Evolutionary conservation across 805 yeast species (phyloP).

Genomic region (Kazachstania kunashirensis): DNA sequence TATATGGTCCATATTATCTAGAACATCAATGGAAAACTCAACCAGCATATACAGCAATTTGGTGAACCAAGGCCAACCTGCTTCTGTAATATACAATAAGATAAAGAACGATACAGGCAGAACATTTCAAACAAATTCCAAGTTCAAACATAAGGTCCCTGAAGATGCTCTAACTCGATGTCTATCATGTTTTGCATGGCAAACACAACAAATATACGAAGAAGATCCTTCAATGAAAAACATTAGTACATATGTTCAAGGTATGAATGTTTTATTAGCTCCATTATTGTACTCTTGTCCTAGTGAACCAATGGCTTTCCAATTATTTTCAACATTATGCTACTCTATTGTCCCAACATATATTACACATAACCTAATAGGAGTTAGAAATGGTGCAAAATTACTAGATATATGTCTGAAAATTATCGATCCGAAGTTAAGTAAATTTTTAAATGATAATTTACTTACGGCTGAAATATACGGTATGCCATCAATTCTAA

Average conservation of each 20-base stretch:
- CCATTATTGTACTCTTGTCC: slow-evolving; percentile 69
- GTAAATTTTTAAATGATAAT: slow-evolving; percentile 35
- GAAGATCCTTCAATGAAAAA: slow-evolving; percentile 2
- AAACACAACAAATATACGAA: slow-evolving; percentile 18
- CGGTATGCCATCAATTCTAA: slow-evolving; percentile 75
- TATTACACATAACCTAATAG: slow-evolving; percentile 64
- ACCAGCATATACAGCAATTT: slow-evolving; percentile 47
- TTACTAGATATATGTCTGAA: slow-evolving; percentile 66
- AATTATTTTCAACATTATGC: slow-evolving; percentile 54
- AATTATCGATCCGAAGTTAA: slow-evolving; percentile 63
- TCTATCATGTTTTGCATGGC: slow-evolving; percentile 61
- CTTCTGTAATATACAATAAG: slow-evolving; percentile 44
- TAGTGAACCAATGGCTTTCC: slow-evolving; percentile 80
- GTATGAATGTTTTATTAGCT: slow-evolving; percentile 79
- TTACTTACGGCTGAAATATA: slow-evolving; percentile 74
- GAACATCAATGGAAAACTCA: slow-evolving; percentile 47
- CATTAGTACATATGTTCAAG: slow-evolving; percentile 62
- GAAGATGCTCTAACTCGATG: slow-evolving; percentile 61
- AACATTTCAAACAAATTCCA: slow-evolving; percentile 65
- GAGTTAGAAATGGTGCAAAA: slow-evolving; percentile 67
- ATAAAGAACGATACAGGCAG: slow-evolving; percentile 80
- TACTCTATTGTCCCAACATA: slow-evolving; percentile 65
- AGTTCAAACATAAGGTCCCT: slow-evolving; percentile 55
- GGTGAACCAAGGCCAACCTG: slow-evolving; percentile 48
- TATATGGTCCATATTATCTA: slow-evolving; percentile 70